Conservation (phyloP, 768 basidiomycete species). For the Sistotremastrum suecicum region DNA sequence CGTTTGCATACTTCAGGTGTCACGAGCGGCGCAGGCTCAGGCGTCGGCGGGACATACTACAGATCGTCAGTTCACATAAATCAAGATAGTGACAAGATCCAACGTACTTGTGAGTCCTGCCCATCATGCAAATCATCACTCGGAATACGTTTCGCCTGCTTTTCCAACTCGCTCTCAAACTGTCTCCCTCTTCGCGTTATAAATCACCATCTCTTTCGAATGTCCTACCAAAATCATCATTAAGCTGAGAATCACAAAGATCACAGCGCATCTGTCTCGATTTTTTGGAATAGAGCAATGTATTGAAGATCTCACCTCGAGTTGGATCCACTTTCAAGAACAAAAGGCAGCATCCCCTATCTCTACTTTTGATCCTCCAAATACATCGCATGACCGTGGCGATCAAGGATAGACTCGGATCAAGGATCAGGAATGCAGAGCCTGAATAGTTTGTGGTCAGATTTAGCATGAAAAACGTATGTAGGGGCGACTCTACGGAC, state of each 20-base stretch:
- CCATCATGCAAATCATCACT: slow-evolving; percentile 89
- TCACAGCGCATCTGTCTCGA: neutral
- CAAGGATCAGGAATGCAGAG: too few species aligned
- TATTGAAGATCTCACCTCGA: slow-evolving; percentile 56
- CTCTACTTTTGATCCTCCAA: too few species aligned
- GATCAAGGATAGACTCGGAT: too few species aligned
- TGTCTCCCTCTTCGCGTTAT: slow-evolving; percentile 51
- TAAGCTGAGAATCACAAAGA: slow-evolving; percentile 38
- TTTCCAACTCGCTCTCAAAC: slow-evolving; percentile 46
- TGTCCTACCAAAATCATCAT: slow-evolving; percentile 83
- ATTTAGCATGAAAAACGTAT: too few species aligned
- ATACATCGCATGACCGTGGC: too few species aligned
- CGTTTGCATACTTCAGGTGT: slow-evolving; percentile 28
- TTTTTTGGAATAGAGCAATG: neutral
- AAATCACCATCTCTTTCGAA: slow-evolving; percentile 47
- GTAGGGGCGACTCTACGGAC: too few species aligned
- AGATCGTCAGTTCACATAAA: neutral
- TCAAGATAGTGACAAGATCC: neutral
- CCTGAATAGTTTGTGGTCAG: too few species aligned
- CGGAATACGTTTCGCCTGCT: slow-evolving; percentile 87
- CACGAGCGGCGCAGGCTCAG: slow-evolving; percentile 55
- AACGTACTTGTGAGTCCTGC: slow-evolving; percentile 55
- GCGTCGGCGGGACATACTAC: slow-evolving; percentile 64
- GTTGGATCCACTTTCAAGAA: slow-evolving; percentile 95
- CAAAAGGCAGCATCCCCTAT: slow-evolving; percentile 77